Conservation (phyloP, 208 protist species). For the Wallacemonas sp. region DNA sequence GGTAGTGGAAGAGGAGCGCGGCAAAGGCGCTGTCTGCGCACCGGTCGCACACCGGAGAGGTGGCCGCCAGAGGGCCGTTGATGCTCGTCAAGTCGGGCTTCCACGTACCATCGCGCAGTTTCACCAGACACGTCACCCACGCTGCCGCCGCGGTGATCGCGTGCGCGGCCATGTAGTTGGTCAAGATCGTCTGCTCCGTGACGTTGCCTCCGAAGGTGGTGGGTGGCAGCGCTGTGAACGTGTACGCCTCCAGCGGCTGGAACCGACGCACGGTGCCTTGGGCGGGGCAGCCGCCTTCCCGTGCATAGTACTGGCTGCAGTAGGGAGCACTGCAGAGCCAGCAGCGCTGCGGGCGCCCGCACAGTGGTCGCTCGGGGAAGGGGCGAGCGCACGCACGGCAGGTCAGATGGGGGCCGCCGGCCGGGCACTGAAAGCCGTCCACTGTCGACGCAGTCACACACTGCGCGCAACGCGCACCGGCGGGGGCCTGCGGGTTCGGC, state of each 20-base stretch:
- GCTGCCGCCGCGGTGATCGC: slow-evolving; percentile 25
- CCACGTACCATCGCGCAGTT: slow-evolving; percentile 44
- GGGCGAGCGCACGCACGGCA: slow-evolving; percentile 41
- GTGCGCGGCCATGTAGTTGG: slow-evolving; percentile 44
- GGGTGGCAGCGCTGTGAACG: slow-evolving; percentile 26
- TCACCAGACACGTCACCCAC: slow-evolving; percentile 51
- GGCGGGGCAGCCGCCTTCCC: slow-evolving; percentile 26
- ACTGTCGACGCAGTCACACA: slow-evolving; percentile 44
- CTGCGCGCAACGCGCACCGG: slow-evolving; percentile 37
- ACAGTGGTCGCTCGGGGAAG: slow-evolving; percentile 79
- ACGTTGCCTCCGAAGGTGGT: slow-evolving; percentile 68
- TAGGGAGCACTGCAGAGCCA: slow-evolving; percentile 67
- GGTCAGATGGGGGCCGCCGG: slow-evolving; percentile 38
- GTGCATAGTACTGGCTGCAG: slow-evolving; percentile 77
- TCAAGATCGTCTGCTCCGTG: slow-evolving; percentile 72
- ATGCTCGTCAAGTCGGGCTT: slow-evolving; percentile 58
- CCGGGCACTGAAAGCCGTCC: slow-evolving; percentile 68
- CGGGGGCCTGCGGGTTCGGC: background rate
- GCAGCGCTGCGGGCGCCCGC: slow-evolving; percentile 68
- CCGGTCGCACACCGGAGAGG: slow-evolving; percentile 47
- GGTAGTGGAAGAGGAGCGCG: slow-evolving; percentile 77
- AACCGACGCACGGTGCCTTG: slow-evolving; percentile 11
- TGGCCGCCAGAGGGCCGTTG: slow-evolving; percentile 30
- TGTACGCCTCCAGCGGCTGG: slow-evolving; percentile 15
- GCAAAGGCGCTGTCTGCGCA: slow-evolving; percentile 63